Evolutionary conservation across 495 filamentous ascomycete genomes (phyloP).

Genomic region (Chaetomidium leptoderma): DNA sequence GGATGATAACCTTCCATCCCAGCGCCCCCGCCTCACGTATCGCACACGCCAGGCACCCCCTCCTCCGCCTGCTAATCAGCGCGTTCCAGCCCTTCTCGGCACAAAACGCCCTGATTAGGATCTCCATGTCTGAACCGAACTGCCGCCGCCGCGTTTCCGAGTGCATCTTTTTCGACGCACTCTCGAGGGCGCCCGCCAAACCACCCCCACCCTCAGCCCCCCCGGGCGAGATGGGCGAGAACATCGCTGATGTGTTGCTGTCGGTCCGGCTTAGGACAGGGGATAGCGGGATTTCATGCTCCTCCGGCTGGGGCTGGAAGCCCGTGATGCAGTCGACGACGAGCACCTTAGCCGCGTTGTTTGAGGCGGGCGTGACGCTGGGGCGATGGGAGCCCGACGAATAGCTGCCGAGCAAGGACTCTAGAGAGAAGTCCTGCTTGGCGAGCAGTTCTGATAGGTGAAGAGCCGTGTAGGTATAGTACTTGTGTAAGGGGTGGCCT

Average conservation of each 20-base stretch:
- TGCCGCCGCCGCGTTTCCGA: conserved; percentile 49
- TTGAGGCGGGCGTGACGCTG: conserved; percentile 26
- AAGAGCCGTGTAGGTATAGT: conserved; percentile 54
- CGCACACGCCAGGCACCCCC: conserved; percentile 63
- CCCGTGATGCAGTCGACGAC: conserved; percentile 53
- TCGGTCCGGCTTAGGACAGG: conserved; percentile 33
- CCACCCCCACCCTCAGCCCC: neutral
- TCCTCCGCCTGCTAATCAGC: conserved; percentile 58
- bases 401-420: conserved; percentile 39
- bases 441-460: conserved; percentile 50
- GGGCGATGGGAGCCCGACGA: conserved; percentile 29
- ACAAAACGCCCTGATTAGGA: conserved; percentile 65
- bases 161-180: conserved; percentile 43
- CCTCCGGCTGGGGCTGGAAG: conserved; percentile 38
- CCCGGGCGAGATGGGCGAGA: conserved; percentile 6
- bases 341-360: conserved; percentile 40
- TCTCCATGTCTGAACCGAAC: conserved; percentile 55
- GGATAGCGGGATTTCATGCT: conserved; percentile 36
- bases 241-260: conserved; percentile 17
- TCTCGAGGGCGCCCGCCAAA: conserved; percentile 18
- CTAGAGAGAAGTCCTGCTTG: conserved; percentile 37
- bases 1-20: conserved; percentile 60
- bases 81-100: conserved; percentile 65
- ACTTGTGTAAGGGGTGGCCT: conserved; percentile 64
- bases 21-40: conserved; percentile 66